Percentiles rank a stretch among this genome's conserved stretches.
These are phyloP conservation scores for Sherardia arvensis DNA, from an alignment of 257 asterid genomes.

Conservation along the genomic window DNA sequence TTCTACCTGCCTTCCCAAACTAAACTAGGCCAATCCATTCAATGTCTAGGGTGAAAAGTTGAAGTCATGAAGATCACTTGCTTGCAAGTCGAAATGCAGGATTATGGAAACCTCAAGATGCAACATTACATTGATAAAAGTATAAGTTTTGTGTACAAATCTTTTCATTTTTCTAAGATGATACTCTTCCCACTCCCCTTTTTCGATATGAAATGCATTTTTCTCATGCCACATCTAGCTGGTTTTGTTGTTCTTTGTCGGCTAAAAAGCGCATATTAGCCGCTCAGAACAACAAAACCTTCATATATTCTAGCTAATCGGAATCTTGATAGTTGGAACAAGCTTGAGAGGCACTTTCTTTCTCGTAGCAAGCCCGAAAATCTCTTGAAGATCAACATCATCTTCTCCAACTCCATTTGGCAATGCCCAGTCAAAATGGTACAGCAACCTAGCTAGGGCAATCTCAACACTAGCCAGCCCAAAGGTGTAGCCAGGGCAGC, in stretches of 20 bases:
- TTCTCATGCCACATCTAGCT: background rate
- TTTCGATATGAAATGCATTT: background rate
- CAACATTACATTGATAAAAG: background rate
- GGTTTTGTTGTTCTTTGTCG: background rate
- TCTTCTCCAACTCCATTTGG: constrained; percentile 16
- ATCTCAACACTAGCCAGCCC: constrained; percentile 30
- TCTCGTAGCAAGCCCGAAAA: constrained; percentile 28
- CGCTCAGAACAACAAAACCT: background rate
- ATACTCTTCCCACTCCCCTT: background rate
- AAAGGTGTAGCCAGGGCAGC: constrained; percentile 31
- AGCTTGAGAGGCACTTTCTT: constrained; percentile 22
- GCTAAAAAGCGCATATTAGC: background rate
- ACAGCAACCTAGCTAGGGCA: constrained; percentile 21
- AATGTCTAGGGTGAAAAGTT: constrained; percentile 32
- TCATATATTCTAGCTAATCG: too few relatives aligned
- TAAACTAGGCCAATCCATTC: background rate
- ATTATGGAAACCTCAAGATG: background rate
- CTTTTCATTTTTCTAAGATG: background rate
- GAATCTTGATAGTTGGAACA: constrained; percentile 15
- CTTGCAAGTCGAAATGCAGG: constrained; percentile 7
- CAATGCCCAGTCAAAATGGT: constrained; percentile 26
- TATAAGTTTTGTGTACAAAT: constrained; percentile 6
- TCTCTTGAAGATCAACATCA: constrained; percentile 21
- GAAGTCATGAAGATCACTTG: constrained; percentile 14
- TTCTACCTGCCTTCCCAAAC: background rate